Percentiles rank a stretch among this genome's conserved stretches.
phyloP scores from a whole-genome alignment of 257 asterid genomes.

The Solanum pimpinellifolium region DNA sequence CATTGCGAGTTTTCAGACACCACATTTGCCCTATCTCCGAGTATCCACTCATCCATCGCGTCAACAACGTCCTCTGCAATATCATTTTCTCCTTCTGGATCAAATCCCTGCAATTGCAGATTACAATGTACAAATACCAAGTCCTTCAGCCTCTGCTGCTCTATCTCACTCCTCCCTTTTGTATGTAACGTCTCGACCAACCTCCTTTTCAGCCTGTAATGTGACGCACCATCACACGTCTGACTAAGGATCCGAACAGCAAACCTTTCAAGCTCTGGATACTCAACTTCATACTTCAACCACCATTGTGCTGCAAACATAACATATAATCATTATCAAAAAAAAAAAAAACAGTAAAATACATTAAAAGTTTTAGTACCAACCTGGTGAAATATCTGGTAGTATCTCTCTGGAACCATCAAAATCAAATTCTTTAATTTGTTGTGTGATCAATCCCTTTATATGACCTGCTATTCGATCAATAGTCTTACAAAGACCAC shows the following conservation, averaged over 20 bases:
- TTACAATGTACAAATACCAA: constrained; percentile 42
- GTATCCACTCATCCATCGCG: constrained; percentile 18
- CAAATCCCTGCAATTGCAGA: constrained; percentile 28
- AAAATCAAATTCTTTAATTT: constrained; percentile 14
- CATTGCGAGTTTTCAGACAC: background rate
- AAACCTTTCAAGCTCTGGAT: constrained; percentile 37
- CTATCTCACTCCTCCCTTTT: constrained; percentile 5
- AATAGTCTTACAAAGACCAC: constrained; percentile 28
- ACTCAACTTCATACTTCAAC: constrained; percentile 32
- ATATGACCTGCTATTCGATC: background rate
- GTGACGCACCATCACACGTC: constrained; percentile 43
- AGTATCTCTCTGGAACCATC: constrained; percentile 8
- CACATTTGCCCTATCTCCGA: background rate
- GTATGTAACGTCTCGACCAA: constrained; percentile 23
- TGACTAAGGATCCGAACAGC: constrained; percentile 48
- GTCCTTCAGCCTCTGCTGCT: constrained; percentile 18
- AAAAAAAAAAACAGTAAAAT: too few relatives aligned
- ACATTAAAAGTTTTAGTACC: background rate
- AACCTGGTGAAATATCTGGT: constrained; percentile 31
- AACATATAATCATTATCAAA: background rate
- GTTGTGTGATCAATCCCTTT: constrained; percentile 13
- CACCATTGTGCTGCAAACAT: constrained; percentile 50
- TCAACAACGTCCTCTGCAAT: constrained; percentile 1
- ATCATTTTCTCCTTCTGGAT: background rate
- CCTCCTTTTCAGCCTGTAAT: constrained; percentile 27